Evolutionary conservation across 805 yeast species (phyloP), one percentile per base, ranked within the genome.

Genomic region (Candida koratica): DNA sequence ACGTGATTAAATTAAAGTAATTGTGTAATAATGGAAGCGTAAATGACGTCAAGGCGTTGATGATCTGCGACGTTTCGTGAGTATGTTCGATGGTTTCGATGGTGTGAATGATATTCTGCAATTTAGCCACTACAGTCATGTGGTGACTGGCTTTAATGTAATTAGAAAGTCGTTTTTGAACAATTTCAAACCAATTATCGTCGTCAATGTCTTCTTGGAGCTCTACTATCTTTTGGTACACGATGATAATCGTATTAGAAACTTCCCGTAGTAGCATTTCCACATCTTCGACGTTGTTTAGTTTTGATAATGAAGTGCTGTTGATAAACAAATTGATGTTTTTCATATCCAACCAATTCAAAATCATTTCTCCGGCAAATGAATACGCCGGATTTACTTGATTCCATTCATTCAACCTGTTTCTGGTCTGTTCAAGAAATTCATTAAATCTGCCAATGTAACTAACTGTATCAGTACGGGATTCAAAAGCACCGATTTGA

Each of bases 111-210:
- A 73, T 61, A 14, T 52, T 43, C 6, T 50, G 47, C 20, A 77
- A 41, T 23, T 67, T 56, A 9, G 45, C 41, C 3, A 52, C 29
- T 22, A 81, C 61, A 9, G 60, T 50, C 1, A 48, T 48, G 23
- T 61, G 51, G 34, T 71, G 71, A n/a, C 75, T 52, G 1, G 66
- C 41, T 35, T 72, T 75, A 5, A 73, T 48, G 32, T 70, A 58
- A 12, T 55, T 57, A 14, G 57, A 51, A 3, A 76, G 46, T 27
- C 69, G 64, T 28, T 62, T 69, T 39, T 80, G 80, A 1, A 78
- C 45, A 1, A 49, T 37, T 4, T 65, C 55, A 20, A 86, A 66
- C 95, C 96, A 89, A n/a, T 68, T 64, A 40, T 84, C 89, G 17
- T 48, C 45, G 17, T 23, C 14, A 11, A 31, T 22, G 5, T 31